Evolutionary conservation across 164 flowering plant genomes (phyloP), one percentile per base, ranked within the genome.

Genomic region (Cinnamomum micranthum): DNA sequence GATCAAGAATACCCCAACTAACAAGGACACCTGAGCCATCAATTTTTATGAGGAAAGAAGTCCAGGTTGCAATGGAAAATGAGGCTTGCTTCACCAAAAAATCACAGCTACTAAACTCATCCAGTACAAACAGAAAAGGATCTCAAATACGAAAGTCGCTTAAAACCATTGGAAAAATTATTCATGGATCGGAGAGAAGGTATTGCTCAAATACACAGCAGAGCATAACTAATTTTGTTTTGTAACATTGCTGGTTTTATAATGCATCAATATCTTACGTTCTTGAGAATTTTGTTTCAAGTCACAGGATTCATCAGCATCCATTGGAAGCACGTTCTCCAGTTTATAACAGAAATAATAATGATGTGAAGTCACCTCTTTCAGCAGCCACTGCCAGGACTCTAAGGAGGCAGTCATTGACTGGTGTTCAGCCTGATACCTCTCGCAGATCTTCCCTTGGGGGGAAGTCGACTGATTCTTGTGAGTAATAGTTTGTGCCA

Each of bases 171-270:
- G 98, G 99, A 78, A 95, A 89, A 77, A 74, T 93, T 64, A 90
- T 95, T 5, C 87, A 86, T 80, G 95, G 95, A 65, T 84, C 96
- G n/a, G 95, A 91, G 33, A 93, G 84, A 80, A 90, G 91, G 99
- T 94, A 74, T 10, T 6, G 14, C 4, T 51, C 50, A 9, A 58
- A 55, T 20, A 15, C 17, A 3, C 17, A 3, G 60, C n/a, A 15
- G 20, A 15, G n/a, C 15, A 20, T 55, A 17, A 55, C n/a, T 55
- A 55, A 20, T 55, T 55, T 20, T 55, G n/a, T 55, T 55, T 55
- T 55, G n/a, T 2, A 55, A 20, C n/a, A 15, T 2, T 12, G 60
- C 13, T 15, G 60, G 60, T 55, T 55, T 55, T 14, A 41, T n/a
- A 55, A 55, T 55, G n/a, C 60, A 55, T 15, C 60, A 55, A 13